Base-by-base conservation (phyloP, 1,284 basidiomycete genomes). In the Puccinia coronata region DNA sequence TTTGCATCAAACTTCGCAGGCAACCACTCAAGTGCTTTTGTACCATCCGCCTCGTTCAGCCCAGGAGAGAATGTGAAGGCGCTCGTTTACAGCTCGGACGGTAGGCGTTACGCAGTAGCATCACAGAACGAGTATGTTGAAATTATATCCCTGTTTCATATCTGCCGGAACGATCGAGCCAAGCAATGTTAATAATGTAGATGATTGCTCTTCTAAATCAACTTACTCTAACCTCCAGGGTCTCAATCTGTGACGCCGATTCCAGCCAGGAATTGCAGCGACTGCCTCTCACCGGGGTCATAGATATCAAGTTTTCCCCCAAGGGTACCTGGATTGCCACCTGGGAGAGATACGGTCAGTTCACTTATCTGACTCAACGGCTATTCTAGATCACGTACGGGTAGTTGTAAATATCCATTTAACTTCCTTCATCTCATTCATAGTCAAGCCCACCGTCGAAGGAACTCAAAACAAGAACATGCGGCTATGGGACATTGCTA, bases 231-330 rank as follows among this genome's bases (percentile, higher is more conserved):
- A 34, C 28, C 25, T 55, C 41, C 36, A 78, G 75, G 6, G 75
- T 78, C 25, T n/a, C 25, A n/a, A 49, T 78, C 20, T 55, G 34
- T 78, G 61, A 67, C 31, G 75, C 75, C 23, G 43, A 67, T n/a
- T 49, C 59, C 14, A 51, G 84, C 82, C 72, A 83, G 83, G 81
- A 82, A 86, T 1, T 83, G 83, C 43, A n/a, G 16, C 59, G 43
- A 78, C 18, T 78, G 5, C 14, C 59, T 18, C 85, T 93, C 71
- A 88, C 91, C 82, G 92, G 92, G 85, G 90, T 93, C 84, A 86
- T 95, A 82, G 95, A 96, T 85, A 87, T 98, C 84, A 90, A 90
- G 83, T 97, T 98, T 87, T 98, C 96, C 9, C 96, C 96, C 8
- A 90, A 92, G 83, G 95, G 94, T 65, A 94, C 92, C 0, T 97